These are phyloP conservation scores for Lindgomyces ingoldianus DNA, from an alignment of 495 filamentous ascomycete species.

Conservation along the genomic window DNA sequence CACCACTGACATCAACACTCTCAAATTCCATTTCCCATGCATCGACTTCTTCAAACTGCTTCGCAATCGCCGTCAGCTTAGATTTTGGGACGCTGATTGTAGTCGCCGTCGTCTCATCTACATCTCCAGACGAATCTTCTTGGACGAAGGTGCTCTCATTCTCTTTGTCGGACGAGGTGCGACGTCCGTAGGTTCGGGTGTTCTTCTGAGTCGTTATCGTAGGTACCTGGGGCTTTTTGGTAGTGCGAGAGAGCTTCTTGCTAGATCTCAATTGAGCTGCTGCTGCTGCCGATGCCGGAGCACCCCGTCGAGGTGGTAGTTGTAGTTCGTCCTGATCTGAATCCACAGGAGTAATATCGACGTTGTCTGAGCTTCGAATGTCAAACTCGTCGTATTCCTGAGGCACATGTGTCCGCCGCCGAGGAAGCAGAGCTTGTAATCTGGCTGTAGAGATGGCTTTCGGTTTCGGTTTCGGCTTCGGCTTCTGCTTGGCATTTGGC, in stretches of 20 bases:
- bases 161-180: constrained; percentile 52
- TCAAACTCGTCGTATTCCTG: constrained; percentile 38
- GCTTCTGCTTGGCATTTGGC: constrained; percentile 11
- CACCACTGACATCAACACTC: constrained; percentile 38
- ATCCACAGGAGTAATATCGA: constrained; percentile 33
- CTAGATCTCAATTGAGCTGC: neutral
- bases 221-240: constrained; percentile 11
- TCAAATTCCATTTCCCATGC: constrained; percentile 75
- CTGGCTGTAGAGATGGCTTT: constrained; percentile 42
- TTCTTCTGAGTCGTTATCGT: constrained; percentile 24
- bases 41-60: constrained; percentile 70
- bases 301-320: constrained; percentile 20
- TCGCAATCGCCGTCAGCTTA: constrained; percentile 48
- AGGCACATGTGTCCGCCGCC: constrained; percentile 26
- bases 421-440: constrained; percentile 44
- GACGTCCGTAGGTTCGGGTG: constrained; percentile 41
- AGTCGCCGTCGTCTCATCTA: constrained; percentile 41
- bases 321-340: constrained; percentile 46
- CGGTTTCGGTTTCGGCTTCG: constrained; percentile 37
- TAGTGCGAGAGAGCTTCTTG: constrained; percentile 1
- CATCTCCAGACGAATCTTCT: constrained; percentile 17
- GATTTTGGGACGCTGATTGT: constrained; percentile 37
- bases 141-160: constrained; percentile 40
- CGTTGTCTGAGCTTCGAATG: constrained; percentile 38
- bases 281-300: constrained; percentile 11